A percentile compares a stretch with the other conserved stretches of the same genome.
Conservation (phyloP, 768 basidiomycete species). For the Psilocybe cubensis region DNA sequence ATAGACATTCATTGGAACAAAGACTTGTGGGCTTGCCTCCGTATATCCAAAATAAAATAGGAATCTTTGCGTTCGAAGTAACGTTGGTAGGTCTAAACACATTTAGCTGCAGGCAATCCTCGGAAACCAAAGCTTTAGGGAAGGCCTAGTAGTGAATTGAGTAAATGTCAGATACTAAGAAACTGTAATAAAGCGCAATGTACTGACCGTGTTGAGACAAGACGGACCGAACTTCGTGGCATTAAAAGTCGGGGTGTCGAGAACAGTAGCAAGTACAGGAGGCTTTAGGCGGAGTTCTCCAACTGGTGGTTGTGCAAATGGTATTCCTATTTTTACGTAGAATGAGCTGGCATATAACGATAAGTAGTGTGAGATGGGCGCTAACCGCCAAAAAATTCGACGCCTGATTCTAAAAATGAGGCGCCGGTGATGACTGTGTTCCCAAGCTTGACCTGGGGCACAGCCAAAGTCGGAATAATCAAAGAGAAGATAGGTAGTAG, state of each 20-base stretch:
- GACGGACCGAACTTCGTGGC: conserved; percentile 44
- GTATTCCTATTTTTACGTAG: conserved; percentile 39
- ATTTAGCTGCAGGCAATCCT: conserved; percentile 62
- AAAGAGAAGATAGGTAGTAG: not conserved
- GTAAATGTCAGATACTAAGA: conserved; percentile 36
- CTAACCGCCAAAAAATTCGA: not conserved
- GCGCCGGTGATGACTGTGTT: not conserved
- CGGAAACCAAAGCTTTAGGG: conserved; percentile 28
- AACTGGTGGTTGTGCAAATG: conserved; percentile 53
- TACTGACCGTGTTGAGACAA: conserved; percentile 44
- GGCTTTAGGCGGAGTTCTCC: conserved; percentile 45
- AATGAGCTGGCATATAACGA: not conserved
- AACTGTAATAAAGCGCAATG: conserved; percentile 7
- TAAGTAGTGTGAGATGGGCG: not conserved
- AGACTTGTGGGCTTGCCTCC: conserved; percentile 5
- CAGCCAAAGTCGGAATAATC: not conserved
- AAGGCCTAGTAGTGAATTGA: not conserved
- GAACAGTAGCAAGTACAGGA: conserved; percentile 42
- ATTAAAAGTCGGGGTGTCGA: conserved; percentile 35
- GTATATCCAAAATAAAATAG: conserved; percentile 24
- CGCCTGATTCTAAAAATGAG: not conserved
- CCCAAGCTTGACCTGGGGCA: not conserved
- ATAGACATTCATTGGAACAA: not conserved
- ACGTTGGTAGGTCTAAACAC: conserved; percentile 50
- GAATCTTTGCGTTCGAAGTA: conserved; percentile 21